phyloP scores from a whole-genome alignment of 306 rosid species.

The Vigna radiata region DNA sequence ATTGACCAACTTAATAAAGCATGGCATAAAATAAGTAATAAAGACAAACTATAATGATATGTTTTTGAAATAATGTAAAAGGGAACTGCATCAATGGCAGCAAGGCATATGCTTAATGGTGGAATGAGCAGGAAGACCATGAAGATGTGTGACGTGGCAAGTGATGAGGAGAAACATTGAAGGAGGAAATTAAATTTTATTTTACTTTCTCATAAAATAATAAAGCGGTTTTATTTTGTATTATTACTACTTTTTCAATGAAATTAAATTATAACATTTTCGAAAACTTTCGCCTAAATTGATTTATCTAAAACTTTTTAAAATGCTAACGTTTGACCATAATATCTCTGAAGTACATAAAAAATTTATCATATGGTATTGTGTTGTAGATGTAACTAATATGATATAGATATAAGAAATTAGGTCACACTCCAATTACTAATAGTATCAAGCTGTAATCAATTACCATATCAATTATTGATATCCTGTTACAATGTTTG shows the following conservation, averaged over 20 bases:
- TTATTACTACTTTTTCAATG: neutral
- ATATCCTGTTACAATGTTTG: neutral
- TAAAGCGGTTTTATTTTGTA: neutral
- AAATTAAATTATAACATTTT: neutral
- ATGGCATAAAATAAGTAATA: neutral
- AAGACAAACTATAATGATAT: too few relatives aligned
- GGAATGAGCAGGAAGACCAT: too few relatives aligned
- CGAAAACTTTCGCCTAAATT: neutral
- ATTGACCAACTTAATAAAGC: neutral
- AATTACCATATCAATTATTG: slow-evolving; percentile 25
- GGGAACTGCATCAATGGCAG: too few relatives aligned
- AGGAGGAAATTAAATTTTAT: too few relatives aligned
- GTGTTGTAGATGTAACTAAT: neutral
- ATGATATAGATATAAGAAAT: neutral
- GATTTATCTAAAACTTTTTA: neutral
- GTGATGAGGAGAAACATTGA: too few relatives aligned
- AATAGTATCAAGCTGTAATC: slow-evolving; percentile 7
- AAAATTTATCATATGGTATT: neutral
- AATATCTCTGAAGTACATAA: too few relatives aligned
- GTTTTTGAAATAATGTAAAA: too few relatives aligned
- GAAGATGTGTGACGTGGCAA: too few relatives aligned
- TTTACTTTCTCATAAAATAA: neutral
- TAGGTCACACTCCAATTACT: slow-evolving; percentile 11
- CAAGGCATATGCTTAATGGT: too few relatives aligned
- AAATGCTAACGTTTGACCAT: neutral